Conservation (phyloP, 139 green algal genomes). For the Chlorella vulgaris region DNA sequence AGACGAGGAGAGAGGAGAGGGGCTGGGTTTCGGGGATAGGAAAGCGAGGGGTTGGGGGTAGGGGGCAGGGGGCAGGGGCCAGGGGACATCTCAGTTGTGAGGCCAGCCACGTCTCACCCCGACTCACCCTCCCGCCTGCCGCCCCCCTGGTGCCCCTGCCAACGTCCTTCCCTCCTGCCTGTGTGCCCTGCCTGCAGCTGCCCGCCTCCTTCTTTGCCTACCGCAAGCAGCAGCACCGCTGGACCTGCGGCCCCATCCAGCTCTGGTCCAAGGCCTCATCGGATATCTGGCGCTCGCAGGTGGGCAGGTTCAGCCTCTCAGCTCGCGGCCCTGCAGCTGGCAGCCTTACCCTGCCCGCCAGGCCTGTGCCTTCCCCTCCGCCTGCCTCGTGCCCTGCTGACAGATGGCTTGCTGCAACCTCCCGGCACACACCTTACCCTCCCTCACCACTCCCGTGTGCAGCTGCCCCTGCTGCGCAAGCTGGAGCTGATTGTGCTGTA, state of each 20-base stretch:
- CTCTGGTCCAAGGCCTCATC: slow-evolving; percentile 66
- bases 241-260: slow-evolving; percentile 85
- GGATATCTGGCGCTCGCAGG: slow-evolving; percentile 70
- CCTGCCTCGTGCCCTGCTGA: too few species aligned
- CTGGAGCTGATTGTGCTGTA: slow-evolving; percentile 81
- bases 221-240: slow-evolving; percentile 98
- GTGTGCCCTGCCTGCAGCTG: slow-evolving; percentile 69
- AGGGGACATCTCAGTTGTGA: too few species aligned
- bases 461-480: slow-evolving; percentile 51
- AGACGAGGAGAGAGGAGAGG: background rate
- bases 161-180: too few species aligned
- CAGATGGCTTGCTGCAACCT: too few species aligned
- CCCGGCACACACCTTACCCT: background rate
- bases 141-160: too few species aligned
- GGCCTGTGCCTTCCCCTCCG: too few species aligned
- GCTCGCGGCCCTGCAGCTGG: too few species aligned
- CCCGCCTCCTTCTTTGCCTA: slow-evolving; percentile 92
- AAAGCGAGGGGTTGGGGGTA: too few species aligned
- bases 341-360: too few species aligned
- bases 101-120: background rate
- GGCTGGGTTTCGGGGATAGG: too few species aligned
- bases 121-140: background rate
- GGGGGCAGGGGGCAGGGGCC: too few species aligned
- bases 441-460: background rate
- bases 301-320: too few species aligned